Evolutionary conservation across 2,329 filamentous ascomycete genomes (phyloP).

Genomic region (Fusarium metavorans): DNA sequence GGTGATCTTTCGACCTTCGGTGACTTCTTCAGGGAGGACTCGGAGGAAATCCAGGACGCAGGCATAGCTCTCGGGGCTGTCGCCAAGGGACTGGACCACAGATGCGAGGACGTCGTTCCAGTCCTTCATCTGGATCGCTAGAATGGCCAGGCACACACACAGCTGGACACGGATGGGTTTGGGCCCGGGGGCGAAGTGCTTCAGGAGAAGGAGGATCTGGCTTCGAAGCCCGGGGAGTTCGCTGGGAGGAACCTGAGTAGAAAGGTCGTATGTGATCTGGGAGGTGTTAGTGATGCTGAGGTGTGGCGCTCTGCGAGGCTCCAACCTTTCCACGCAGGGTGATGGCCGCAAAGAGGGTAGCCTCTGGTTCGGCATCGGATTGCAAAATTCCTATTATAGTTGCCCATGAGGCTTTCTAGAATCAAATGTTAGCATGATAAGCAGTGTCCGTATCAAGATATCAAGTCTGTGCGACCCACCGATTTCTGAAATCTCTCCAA

Average conservation of each 20-base stretch:
- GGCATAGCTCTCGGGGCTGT: slow-evolving; percentile 81
- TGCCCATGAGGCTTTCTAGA: slow-evolving; percentile 89
- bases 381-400: slow-evolving; percentile 89
- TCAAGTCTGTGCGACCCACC: slow-evolving; percentile 60
- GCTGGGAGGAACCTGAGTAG: slow-evolving; percentile 81
- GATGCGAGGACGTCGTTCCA: slow-evolving; percentile 94
- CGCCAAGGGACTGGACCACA: slow-evolving; percentile 82
- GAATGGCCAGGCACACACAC: slow-evolving; percentile 91
- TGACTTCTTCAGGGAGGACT: slow-evolving; percentile 98
- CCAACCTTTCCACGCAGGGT: slow-evolving; percentile 96
- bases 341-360: slow-evolving; percentile 94
- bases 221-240: slow-evolving; percentile 83
- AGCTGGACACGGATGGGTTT: slow-evolving; percentile 90
- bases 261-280: slow-evolving; percentile 95
- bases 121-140: slow-evolving; percentile 94
- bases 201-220: slow-evolving; percentile 85
- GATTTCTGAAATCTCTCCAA: slow-evolving; percentile 98
- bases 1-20: slow-evolving; percentile 99
- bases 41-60: slow-evolving; percentile 96
- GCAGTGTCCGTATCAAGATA: not conserved
- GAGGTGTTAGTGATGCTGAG: slow-evolving; percentile 6
- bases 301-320: not conserved
- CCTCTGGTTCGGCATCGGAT: slow-evolving; percentile 82
- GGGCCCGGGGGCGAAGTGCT: slow-evolving; percentile 83
- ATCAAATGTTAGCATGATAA: slow-evolving; percentile 24